Evolutionary conservation across 2,329 filamentous ascomycete species (phyloP).

Genomic region (Cladosporium colombiae): DNA sequence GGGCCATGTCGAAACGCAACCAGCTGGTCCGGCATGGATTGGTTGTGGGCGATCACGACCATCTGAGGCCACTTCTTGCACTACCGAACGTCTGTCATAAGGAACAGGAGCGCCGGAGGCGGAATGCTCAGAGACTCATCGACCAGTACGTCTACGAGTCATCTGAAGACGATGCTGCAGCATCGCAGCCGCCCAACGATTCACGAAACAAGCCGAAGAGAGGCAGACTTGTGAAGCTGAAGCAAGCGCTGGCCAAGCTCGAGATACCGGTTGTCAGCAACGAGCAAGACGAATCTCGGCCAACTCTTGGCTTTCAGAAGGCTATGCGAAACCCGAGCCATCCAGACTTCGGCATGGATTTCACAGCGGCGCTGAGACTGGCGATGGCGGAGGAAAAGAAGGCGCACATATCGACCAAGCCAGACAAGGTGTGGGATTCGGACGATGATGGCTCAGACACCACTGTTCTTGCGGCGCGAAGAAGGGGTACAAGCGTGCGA

Average conservation of each 20-base stretch:
- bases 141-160: background rate
- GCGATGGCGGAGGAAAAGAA: background rate
- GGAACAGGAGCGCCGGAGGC: background rate
- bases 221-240: background rate
- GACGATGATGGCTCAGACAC: background rate
- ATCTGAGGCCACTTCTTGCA: background rate
- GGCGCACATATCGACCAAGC: background rate
- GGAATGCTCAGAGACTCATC: background rate
- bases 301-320: background rate
- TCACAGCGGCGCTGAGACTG: background rate
- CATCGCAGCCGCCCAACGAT: background rate
- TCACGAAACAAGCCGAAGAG: background rate
- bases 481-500: background rate
- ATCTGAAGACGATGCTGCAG: background rate
- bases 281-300: background rate
- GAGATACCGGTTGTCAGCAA: background rate
- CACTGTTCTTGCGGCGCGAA: background rate
- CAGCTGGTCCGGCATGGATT: background rate
- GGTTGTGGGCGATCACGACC: background rate
- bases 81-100: background rate
- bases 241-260: background rate
- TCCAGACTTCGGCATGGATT: slow-evolving; percentile 2
- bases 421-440: background rate
- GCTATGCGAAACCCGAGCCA: background rate
- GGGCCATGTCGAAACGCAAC: background rate